phyloP scores from a whole-genome alignment of 495 filamentous ascomycete genomes.

The Penicillium coprophilum region DNA sequence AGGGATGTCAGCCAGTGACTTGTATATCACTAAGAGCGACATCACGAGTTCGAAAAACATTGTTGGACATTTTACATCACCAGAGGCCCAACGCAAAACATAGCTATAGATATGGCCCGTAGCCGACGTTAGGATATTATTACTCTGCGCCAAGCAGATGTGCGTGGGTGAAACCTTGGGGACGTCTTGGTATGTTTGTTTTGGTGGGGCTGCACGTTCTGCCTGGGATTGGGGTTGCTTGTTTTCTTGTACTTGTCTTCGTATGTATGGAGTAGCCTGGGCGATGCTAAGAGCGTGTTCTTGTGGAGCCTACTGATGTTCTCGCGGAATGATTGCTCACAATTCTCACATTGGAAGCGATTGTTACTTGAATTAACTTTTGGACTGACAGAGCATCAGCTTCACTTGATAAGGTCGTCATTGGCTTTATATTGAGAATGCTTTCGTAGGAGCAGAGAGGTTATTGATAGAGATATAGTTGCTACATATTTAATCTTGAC shows the following conservation, averaged over 20 bases:
- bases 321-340: not conserved
- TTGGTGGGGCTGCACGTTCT: not conserved
- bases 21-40: not conserved
- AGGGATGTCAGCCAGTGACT: not conserved
- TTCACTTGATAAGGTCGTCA: not conserved
- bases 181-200: not conserved
- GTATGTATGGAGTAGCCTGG: too few relatives aligned
- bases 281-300: too few relatives aligned
- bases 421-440: not conserved
- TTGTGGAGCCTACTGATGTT: not conserved
- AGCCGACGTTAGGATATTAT: not conserved
- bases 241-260: not conserved
- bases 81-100: not conserved
- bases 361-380: not conserved
- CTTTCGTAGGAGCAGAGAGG: too few relatives aligned
- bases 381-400: not conserved
- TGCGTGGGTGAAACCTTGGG: not conserved
- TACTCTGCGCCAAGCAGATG: not conserved
- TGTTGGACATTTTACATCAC: not conserved
- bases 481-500: too few relatives aligned
- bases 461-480: too few relatives aligned
- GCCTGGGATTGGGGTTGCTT: not conserved
- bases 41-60: not conserved
- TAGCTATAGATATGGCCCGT: not conserved
- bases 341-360: not conserved